phyloP scores from a whole-genome alignment of 129 eudicot genomes.

The Flaveria robusta region DNA sequence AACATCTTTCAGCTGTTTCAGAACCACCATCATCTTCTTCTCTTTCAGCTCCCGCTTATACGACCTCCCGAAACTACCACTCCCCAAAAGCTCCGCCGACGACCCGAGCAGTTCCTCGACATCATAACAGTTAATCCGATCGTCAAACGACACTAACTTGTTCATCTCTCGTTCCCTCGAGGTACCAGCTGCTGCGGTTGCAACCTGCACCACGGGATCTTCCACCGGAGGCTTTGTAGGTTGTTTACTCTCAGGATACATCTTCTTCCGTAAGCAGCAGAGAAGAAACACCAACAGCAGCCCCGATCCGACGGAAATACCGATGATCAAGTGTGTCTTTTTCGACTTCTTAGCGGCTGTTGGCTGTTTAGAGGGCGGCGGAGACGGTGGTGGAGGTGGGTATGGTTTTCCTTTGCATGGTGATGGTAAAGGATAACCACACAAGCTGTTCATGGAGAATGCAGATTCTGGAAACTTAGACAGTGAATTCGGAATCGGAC shows the following conservation, averaged over 20 bases:
- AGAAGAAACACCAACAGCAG: slow-evolving; percentile 46
- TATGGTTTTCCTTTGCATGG: slow-evolving; percentile 40
- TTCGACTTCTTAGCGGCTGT: slow-evolving; percentile 20
- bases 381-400: slow-evolving; percentile 53
- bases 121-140: slow-evolving; percentile 64
- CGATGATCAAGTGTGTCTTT: slow-evolving; percentile 56
- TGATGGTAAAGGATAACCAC: slow-evolving; percentile 66
- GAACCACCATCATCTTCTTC: slow-evolving; percentile 82
- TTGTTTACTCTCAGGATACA: slow-evolving; percentile 15
- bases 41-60: slow-evolving; percentile 85
- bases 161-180: slow-evolving; percentile 60
- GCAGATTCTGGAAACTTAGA: slow-evolving; percentile 53
- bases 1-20: slow-evolving; percentile 79
- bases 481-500: slow-evolving; percentile 58
- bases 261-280: slow-evolving; percentile 36
- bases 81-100: slow-evolving; percentile 87
- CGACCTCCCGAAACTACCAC: slow-evolving; percentile 81
- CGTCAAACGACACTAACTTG: slow-evolving; percentile 65
- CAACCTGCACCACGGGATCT: slow-evolving; percentile 14
- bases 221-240: slow-evolving; percentile 39
- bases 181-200: slow-evolving; percentile 27
- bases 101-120: slow-evolving; percentile 75
- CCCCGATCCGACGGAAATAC: slow-evolving; percentile 60
- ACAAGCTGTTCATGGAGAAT: slow-evolving; percentile 63
- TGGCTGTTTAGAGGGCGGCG: slow-evolving; percentile 37